phyloP scores from a whole-genome alignment of 345 rosid species.

The Dovyalis caffra region DNA sequence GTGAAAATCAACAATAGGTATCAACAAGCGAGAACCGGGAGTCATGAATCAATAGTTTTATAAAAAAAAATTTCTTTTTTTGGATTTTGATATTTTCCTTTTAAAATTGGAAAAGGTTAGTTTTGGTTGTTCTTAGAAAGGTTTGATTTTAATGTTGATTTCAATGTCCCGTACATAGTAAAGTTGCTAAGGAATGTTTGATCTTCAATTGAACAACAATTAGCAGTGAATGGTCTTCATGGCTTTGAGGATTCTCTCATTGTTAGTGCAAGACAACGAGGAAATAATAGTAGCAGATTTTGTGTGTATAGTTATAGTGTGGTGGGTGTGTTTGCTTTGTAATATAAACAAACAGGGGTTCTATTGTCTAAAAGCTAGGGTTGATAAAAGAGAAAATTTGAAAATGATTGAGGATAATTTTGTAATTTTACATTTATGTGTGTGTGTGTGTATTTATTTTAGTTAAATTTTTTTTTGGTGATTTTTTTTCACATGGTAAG shows the following conservation, averaged over 20 bases:
- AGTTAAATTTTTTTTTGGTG: no score
- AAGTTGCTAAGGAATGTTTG: constrained; percentile 55
- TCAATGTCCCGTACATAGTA: constrained; percentile 65
- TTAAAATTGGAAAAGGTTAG: no score
- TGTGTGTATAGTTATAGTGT: background rate
- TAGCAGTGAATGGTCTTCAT: constrained; percentile 76
- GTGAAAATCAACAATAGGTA: no score
- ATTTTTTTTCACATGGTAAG: no score
- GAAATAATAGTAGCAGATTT: background rate
- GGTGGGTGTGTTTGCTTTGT: background rate
- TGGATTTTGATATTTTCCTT: no score
- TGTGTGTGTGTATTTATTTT: no score
- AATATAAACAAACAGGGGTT: constrained; percentile 14
- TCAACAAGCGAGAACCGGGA: no score
- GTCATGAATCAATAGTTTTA: no score
- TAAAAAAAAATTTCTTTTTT: no score
- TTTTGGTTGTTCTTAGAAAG: constrained; percentile 64
- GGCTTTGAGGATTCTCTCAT: constrained; percentile 39
- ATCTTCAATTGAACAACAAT: constrained; percentile 68
- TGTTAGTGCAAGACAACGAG: background rate
- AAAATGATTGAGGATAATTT: no score
- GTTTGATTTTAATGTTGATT: constrained; percentile 58
- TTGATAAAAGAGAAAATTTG: background rate
- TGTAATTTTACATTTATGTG: no score
- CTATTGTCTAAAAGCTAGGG: background rate